Evolutionary conservation across 495 filamentous ascomycete species (phyloP), one percentile per base, ranked within the genome.

Genomic region (Lentithecium fluviatile): DNA sequence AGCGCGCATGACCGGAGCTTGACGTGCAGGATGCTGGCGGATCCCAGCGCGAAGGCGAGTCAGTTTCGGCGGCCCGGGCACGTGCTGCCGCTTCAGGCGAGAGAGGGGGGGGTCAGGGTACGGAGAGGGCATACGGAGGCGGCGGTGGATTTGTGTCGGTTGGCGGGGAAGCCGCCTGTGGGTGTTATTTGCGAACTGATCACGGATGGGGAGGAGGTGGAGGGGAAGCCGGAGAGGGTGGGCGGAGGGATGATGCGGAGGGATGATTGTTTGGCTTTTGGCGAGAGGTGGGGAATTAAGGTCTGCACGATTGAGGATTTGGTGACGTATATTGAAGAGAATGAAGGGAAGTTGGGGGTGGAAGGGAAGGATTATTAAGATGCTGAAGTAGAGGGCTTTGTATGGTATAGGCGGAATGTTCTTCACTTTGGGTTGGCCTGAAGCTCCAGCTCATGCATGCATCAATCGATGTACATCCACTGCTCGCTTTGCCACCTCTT

Each of bases 231-330:
- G 21, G 81, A 83, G 70, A 73, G 78, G 56, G 69, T 73, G 10
- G 79, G 79, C 17, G 83, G 83, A 38, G 89, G 85, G 1, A 98
- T 97, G 94, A 88, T 97, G 89, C 76, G 91, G 65, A 82, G 91
- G 58, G 92, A 97, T 80, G 88, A 82, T 3, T 97, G 94, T 71
- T 78, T 98, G 70, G 80, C 75, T 32, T 98, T 98, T 81, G 95
- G 91, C 12, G 82, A 83, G 74, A 84, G 80, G 71, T 97, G 89
- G 87, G 91, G 91, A 10, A 75, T 97, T 62, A 92, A 87, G 76
- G 90, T 95, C 40, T 95, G 92, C 73, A 97, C 94, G 7, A 97
- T 98, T 75, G 92, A 91, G 70, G 91, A 89, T 72, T 75, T 98
- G 75, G 87, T 92, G 38, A 77, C 72, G 56, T 89, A 93, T 73